Evolutionary conservation across 1,284 basidiomycete species (phyloP), one percentile per base, ranked within the genome.

Genomic region (Boletellus sp.): DNA sequence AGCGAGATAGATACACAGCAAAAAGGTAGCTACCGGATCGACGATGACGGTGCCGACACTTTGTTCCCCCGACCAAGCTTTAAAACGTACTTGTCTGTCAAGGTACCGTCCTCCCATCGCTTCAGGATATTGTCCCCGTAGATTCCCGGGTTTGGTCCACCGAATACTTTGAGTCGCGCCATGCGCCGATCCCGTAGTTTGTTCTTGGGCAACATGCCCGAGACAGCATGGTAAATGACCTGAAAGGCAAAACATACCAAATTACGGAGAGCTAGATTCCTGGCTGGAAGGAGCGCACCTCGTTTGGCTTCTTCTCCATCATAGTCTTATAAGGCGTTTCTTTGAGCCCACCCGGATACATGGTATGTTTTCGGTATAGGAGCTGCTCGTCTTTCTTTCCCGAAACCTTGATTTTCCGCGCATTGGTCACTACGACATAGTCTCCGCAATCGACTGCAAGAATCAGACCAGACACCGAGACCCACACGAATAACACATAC

Each of bases 201-300:
- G 77, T 97, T 97, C 73, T 97, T 97, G 28, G 94, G 94, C 54
- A 97, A 76, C 94, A 97, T 97, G 56, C 94, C 91, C 10, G 93
- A 91, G 5, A 97, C 94, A 8, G 95, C 95, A 60, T 92, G 84
- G n/a, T 91, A 85, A 54, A 97, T 91, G 60, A 97, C 92, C 94
- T 97, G 64, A n/a, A 40, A 15, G 22, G 45, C 24, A 44, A 40
- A 35, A 56, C 13, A 33, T 3, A 15, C 43, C 21, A 26, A 50
- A 44, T 19, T 44, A 33, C 22, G 40, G 40, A 28, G 33, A 38
- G 15, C 13, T 18, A 5, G 42, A 42, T 12, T 28, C 12, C 19
- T 35, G 5, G 26, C 7, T 5, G 13, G 48, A 44, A 37, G 51
- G 13, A 49, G 75, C 89, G 64, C 62, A 96, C 96, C 78, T 97